Evolutionary conservation across 495 filamentous ascomycete genomes (phyloP).

Genomic region (Penicillium bialowiezense): DNA sequence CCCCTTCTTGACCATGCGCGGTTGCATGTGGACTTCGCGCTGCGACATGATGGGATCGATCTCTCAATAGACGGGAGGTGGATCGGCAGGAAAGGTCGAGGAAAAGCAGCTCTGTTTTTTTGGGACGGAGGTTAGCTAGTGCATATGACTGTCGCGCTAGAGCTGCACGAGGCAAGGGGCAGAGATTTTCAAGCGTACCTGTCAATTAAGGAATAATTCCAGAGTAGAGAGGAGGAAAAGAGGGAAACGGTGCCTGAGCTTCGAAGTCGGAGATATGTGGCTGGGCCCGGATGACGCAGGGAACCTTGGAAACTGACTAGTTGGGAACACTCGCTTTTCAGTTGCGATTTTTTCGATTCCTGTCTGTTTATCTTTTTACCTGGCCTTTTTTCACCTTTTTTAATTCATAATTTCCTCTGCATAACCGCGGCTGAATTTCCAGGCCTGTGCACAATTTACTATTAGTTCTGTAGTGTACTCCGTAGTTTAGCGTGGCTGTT

Average conservation of each 20-base stretch:
- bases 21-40: constrained; percentile 58
- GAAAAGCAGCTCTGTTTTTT: constrained; percentile 5
- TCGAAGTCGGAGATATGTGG: neutral
- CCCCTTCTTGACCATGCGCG: constrained; percentile 53
- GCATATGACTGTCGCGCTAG: neutral
- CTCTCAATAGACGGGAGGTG: constrained; percentile 3
- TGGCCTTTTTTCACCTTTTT: neutral
- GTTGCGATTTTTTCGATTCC: neutral
- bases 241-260: neutral
- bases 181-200: neutral
- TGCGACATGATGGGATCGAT: constrained; percentile 30
- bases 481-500: neutral
- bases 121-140: constrained; percentile 16
- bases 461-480: neutral
- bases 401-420: no score
- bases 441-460: neutral
- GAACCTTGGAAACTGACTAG: neutral
- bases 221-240: neutral
- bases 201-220: neutral
- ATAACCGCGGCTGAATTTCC: neutral
- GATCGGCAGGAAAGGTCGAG: constrained; percentile 1
- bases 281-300: neutral
- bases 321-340: no score
- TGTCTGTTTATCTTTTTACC: neutral
- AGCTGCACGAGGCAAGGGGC: neutral